Evolutionary conservation across 768 basidiomycete species (phyloP), one percentile per base, ranked within the genome.

Genomic region (Phanerodontia chrysosporium): DNA sequence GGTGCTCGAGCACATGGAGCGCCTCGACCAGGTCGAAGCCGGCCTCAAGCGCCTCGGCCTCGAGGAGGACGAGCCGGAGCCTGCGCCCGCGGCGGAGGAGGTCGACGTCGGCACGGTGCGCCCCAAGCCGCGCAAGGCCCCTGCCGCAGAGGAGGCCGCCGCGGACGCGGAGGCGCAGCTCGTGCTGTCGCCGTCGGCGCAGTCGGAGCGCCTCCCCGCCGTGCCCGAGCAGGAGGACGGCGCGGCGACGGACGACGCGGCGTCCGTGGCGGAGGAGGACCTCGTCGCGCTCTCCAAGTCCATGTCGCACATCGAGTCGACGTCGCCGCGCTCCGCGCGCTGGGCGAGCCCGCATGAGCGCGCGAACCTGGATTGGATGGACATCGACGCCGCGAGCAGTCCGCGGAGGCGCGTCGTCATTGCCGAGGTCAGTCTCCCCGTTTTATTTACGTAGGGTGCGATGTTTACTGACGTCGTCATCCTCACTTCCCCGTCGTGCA

Each of bases 1-100:
- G 10, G 86, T 94, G 49, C 78, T 95, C 36, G 89, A 91, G 66
- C 91, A 93, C 64, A 78, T 95, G 63, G 92, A 95, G 67, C 84
- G 89, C 48, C 73, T 95, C 48, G 92, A 95, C 68, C 87, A 83
- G 16, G 89, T 90, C 18, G 90, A 92, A 63, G 88, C 89, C 8
- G 84, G 89, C 62, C 70, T 92, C 60, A 86, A 90, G 67, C 78
- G 89, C 49, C 79, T 92, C n/a, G 86, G 84, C 12, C 77, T 80
- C 29, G 83, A 84, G 46, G 80, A 83, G 30, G 80, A 74, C 3
- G 71, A 75, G 32, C 7, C 29, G 80, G 80, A 25, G 75, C 73
- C 28, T 79, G 78, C 25, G 81, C 79, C 61, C 83, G 18, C 39
- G 39, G 84, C 55, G 74, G n/a, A 76, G 42, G 80, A 80, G 58